These are phyloP conservation scores for Stemphylium lycopersici DNA, from an alignment of 2,329 filamentous ascomycete genomes.

Conservation along the genomic window DNA sequence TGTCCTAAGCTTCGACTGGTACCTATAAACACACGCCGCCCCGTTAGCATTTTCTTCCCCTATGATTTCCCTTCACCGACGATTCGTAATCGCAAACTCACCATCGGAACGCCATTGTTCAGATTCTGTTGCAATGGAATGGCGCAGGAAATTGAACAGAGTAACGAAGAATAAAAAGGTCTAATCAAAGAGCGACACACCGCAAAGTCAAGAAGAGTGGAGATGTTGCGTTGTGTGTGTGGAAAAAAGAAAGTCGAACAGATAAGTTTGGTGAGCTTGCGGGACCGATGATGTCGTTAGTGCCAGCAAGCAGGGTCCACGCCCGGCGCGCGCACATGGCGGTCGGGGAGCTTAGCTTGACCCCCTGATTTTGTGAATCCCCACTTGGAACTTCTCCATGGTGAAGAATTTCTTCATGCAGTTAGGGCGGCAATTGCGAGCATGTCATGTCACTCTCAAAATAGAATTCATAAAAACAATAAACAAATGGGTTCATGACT, in stretches of 20 bases:
- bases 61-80: not conserved
- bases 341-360: conserved; percentile 17
- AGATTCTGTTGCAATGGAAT: not conserved
- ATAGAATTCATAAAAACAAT: not conserved
- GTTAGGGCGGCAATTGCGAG: not conserved
- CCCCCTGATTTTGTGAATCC: conserved; percentile 6
- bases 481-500: conserved; percentile 4
- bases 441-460: not conserved
- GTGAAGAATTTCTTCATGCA: conserved; percentile 4
- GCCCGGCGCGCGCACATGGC: conserved; percentile 13
- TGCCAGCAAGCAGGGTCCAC: conserved; percentile 15
- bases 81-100: not conserved
- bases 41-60: conserved; percentile 2
- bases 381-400: conserved; percentile 4
- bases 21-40: conserved; percentile 61
- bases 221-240: conserved; percentile 4
- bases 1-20: conserved; percentile 80
- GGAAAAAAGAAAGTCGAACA: conserved; percentile 12
- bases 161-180: not conserved
- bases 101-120: conserved; percentile 20
- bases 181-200: not conserved
- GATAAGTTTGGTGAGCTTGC: conserved; percentile 14
- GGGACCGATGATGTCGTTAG: conserved; percentile 18
- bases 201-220: conserved; percentile 5
- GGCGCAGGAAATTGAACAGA: not conserved